These are phyloP conservation scores for Sequoia sempervirens DNA, from an alignment of 75 land plant genomes.

Conservation along the genomic window DNA sequence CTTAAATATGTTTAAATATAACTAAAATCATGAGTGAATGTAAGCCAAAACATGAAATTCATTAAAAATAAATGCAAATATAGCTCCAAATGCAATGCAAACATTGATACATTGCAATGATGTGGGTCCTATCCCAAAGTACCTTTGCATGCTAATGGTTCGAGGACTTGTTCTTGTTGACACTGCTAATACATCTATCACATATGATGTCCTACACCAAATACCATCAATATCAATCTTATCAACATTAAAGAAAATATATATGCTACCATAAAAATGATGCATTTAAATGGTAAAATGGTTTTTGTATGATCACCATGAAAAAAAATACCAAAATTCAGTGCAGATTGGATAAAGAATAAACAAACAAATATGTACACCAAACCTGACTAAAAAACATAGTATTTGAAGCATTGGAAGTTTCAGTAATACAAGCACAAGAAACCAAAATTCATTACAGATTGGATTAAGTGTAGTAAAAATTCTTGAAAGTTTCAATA, in stretches of 20 bases:
- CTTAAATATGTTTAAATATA: too few relatives aligned
- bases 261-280: neutral
- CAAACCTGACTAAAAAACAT: neutral
- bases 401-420: neutral
- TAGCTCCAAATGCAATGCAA: too few relatives aligned
- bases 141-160: slow-evolving; percentile 28
- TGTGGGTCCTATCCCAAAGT: slow-evolving; percentile 30
- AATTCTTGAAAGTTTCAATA: neutral
- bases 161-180: slow-evolving; percentile 31
- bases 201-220: slow-evolving; percentile 25
- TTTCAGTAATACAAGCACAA: neutral
- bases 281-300: neutral
- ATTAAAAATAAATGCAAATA: too few relatives aligned
- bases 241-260: neutral
- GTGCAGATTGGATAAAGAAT: neutral
- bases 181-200: slow-evolving; percentile 31
- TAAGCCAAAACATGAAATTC: too few relatives aligned
- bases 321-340: neutral
- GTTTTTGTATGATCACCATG: neutral
- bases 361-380: neutral
- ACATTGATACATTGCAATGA: too few relatives aligned
- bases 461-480: too few relatives aligned
- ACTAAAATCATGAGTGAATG: too few relatives aligned
- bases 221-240: neutral
- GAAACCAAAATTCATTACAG: neutral